Evolutionary conservation across 2,329 filamentous ascomycete species (phyloP).

Genomic region (Hypocrella siamensis): DNA sequence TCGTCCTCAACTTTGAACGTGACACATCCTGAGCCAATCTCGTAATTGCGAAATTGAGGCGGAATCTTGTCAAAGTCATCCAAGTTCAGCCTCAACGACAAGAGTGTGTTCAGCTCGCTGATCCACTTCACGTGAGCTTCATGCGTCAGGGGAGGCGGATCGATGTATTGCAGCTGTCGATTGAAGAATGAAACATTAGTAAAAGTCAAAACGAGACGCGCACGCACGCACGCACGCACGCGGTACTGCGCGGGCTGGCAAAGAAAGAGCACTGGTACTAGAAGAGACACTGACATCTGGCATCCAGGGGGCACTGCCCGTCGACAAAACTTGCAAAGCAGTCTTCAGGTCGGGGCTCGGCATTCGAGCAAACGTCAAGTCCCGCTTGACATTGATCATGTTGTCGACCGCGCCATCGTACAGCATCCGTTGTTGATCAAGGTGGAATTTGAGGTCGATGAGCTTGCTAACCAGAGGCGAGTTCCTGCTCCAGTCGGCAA

Average conservation of each 20-base stretch:
- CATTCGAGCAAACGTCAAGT: slow-evolving; percentile 56
- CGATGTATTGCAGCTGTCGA: slow-evolving; percentile 56
- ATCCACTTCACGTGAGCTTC: slow-evolving; percentile 61
- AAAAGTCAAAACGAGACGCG: background rate
- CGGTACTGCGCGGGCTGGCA: no score
- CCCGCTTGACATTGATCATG: slow-evolving; percentile 57
- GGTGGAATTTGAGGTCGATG: slow-evolving; percentile 71
- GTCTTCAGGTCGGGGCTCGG: slow-evolving; percentile 86
- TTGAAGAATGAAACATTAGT: slow-evolving; percentile 15
- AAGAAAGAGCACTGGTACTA: no score
- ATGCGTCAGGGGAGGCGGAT: slow-evolving; percentile 52
- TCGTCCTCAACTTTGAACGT: slow-evolving; percentile 74
- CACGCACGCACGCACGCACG: no score
- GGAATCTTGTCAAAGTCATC: slow-evolving; percentile 68
- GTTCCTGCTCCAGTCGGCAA: slow-evolving; percentile 78
- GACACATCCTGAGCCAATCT: slow-evolving; percentile 69
- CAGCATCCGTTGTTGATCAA: slow-evolving; percentile 44
- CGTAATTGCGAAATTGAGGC: slow-evolving; percentile 59
- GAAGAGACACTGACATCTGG: slow-evolving; percentile 45
- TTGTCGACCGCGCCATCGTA: slow-evolving; percentile 46
- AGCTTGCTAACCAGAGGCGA: slow-evolving; percentile 67
- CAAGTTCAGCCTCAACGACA: slow-evolving; percentile 71
- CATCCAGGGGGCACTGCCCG: slow-evolving; percentile 62
- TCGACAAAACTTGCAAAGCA: slow-evolving; percentile 70
- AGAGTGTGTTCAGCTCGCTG: slow-evolving; percentile 66